These are phyloP conservation scores for Triticum timopheevii DNA, from an alignment of 176 grass and related monocot species.

Conservation along the genomic window DNA sequence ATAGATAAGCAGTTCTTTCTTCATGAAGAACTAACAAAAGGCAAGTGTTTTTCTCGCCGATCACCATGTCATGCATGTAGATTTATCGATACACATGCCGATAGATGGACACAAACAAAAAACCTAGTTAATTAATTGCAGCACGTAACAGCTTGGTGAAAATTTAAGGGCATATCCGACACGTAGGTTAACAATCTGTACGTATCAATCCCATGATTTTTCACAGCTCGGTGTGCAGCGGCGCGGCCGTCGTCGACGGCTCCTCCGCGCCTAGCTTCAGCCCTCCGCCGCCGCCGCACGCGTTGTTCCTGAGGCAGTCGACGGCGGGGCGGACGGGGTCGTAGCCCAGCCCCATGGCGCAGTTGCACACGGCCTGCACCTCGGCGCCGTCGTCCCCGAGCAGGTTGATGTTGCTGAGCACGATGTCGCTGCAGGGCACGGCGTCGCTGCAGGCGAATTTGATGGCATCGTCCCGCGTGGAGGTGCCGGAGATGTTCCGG, in stretches of 20 bases:
- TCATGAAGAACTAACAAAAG: too few relatives aligned
- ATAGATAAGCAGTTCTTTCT: too few relatives aligned
- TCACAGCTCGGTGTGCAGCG: constrained; percentile 41
- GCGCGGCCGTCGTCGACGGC: background rate
- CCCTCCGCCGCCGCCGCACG: constrained; percentile 28
- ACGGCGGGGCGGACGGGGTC: constrained; percentile 59
- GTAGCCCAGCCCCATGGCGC: constrained; percentile 61
- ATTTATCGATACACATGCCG: background rate
- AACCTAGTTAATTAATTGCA: background rate
- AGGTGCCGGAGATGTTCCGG: constrained; percentile 71
- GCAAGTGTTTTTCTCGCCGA: too few relatives aligned
- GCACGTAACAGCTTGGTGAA: background rate
- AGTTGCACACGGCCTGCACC: constrained; percentile 75
- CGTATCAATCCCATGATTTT: background rate
- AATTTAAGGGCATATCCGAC: background rate
- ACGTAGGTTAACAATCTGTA: background rate
- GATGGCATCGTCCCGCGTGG: constrained; percentile 54
- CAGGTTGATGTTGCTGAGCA: constrained; percentile 71
- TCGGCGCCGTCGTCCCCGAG: constrained; percentile 40
- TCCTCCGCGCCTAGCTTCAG: background rate
- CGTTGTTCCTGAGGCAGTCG: constrained; percentile 62
- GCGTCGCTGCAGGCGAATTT: constrained; percentile 84
- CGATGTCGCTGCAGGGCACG: constrained; percentile 69
- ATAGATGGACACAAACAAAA: background rate
- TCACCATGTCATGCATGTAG: too few relatives aligned